Conservation (phyloP, 495 filamentous ascomycete genomes). For the Penicillium mononematosum region DNA sequence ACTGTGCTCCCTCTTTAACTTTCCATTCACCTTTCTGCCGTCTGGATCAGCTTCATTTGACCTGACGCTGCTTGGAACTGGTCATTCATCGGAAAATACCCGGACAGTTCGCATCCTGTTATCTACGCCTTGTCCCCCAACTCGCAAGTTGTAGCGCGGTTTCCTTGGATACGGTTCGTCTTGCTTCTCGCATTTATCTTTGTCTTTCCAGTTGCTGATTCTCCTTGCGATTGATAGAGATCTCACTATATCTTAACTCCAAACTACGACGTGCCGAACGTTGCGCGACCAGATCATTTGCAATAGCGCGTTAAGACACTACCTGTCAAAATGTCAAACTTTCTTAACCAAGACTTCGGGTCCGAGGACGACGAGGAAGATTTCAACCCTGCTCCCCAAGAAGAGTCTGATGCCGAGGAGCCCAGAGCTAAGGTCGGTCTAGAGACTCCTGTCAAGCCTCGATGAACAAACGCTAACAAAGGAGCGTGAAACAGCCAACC, state of each 20-base stretch:
- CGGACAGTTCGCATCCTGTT: not conserved
- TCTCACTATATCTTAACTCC: not conserved
- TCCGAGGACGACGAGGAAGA: slow-evolving; percentile 80
- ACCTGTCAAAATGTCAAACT: slow-evolving; percentile 47
- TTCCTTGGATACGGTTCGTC: slow-evolving; percentile 14
- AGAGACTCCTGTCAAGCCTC: not conserved
- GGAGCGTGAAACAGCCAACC: slow-evolving; percentile 21
- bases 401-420: slow-evolving; percentile 67
- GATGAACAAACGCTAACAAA: slow-evolving; percentile 21
- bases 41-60: not conserved
- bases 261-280: not conserved
- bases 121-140: slow-evolving; percentile 3
- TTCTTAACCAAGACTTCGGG: slow-evolving; percentile 58
- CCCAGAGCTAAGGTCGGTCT: slow-evolving; percentile 41
- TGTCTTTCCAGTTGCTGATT: not conserved
- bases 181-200: not conserved
- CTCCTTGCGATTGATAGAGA: slow-evolving; percentile 2
- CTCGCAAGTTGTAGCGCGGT: slow-evolving; percentile 12
- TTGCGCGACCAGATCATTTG: not conserved
- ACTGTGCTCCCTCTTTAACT: slow-evolving; percentile 11
- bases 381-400: slow-evolving; percentile 71
- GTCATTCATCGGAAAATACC: not conserved
- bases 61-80: not conserved
- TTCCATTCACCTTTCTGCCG: slow-evolving; percentile 3
- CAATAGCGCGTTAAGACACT: slow-evolving; percentile 3